Evolutionary conservation across 73 alveolate species (phyloP).

Genomic region (Tetrahymena thermophila): DNA sequence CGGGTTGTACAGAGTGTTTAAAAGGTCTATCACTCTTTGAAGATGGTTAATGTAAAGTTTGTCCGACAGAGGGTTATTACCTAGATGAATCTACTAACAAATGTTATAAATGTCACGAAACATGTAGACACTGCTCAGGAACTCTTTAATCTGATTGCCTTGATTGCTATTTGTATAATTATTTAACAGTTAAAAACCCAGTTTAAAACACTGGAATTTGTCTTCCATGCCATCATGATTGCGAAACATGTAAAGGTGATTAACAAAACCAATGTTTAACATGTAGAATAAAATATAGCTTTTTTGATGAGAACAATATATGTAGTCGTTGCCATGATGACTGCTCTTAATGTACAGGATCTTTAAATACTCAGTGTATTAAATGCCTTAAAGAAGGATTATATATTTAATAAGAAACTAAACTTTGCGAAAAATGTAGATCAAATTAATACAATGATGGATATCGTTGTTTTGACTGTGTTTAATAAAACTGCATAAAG

Average conservation of each 20-base stretch:
- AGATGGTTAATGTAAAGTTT: background rate
- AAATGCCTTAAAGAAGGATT: background rate
- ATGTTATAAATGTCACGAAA: background rate
- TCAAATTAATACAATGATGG: background rate
- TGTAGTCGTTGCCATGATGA: background rate
- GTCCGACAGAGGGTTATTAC: background rate
- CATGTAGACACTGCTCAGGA: background rate
- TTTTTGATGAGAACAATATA: background rate
- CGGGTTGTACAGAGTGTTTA: background rate
- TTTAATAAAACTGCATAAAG: background rate
- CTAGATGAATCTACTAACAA: background rate
- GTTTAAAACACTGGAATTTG: background rate
- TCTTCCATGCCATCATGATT: background rate
- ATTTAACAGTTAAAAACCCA: background rate
- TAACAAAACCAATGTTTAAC: background rate
- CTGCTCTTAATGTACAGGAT: background rate
- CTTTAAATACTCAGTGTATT: background rate
- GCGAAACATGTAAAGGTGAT: background rate
- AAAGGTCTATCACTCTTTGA: background rate
- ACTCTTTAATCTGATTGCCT: background rate
- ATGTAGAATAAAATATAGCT: background rate
- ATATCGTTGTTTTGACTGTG: background rate
- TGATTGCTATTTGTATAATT: background rate
- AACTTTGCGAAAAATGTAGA: background rate
- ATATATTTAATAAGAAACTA: background rate